Conservation (phyloP, 2,329 filamentous ascomycete genomes). For the Botrytis paeoniae region DNA sequence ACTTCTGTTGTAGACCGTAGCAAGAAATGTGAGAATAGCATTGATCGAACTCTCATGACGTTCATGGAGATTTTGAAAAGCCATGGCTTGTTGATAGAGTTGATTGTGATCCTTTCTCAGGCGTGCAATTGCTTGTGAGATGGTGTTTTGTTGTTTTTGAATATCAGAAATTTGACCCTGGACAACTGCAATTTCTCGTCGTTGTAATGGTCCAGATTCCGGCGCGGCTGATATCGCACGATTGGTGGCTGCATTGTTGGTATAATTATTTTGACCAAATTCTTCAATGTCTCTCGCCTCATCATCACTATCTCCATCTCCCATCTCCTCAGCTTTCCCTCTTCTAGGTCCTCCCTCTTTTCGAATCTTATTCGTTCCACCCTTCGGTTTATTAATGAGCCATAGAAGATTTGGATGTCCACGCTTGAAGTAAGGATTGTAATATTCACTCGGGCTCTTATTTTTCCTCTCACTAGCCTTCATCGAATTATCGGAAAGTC, state of each 20-base stretch:
- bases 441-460: slow-evolving; percentile 97
- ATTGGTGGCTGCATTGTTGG: slow-evolving; percentile 45
- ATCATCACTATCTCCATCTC: slow-evolving; percentile 70
- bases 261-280: slow-evolving; percentile 29
- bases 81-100: slow-evolving; percentile 80
- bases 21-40: slow-evolving; percentile 94
- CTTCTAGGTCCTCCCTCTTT: slow-evolving; percentile 46
- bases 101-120: slow-evolving; percentile 84
- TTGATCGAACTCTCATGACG: slow-evolving; percentile 99
- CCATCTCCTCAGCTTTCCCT: slow-evolving; percentile 59
- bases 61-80: slow-evolving; percentile 88
- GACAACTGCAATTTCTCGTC: slow-evolving; percentile 74
- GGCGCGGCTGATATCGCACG: slow-evolving; percentile 39
- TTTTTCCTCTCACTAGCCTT: slow-evolving; percentile 94
- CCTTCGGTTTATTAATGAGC: slow-evolving; percentile 95
- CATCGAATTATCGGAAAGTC: slow-evolving; percentile 95
- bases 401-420: slow-evolving; percentile 90
- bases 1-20: slow-evolving; percentile 93
- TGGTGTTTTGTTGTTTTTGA: slow-evolving; percentile 81
- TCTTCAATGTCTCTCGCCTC: slow-evolving; percentile 47
- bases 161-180: slow-evolving; percentile 78
- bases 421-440: slow-evolving; percentile 92
- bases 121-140: slow-evolving; percentile 76
- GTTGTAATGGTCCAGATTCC: slow-evolving; percentile 48
- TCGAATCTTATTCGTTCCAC: slow-evolving; percentile 54